These are phyloP conservation scores for Cubamyces sp. DNA, from an alignment of 768 basidiomycete species.

Conservation along the genomic window DNA sequence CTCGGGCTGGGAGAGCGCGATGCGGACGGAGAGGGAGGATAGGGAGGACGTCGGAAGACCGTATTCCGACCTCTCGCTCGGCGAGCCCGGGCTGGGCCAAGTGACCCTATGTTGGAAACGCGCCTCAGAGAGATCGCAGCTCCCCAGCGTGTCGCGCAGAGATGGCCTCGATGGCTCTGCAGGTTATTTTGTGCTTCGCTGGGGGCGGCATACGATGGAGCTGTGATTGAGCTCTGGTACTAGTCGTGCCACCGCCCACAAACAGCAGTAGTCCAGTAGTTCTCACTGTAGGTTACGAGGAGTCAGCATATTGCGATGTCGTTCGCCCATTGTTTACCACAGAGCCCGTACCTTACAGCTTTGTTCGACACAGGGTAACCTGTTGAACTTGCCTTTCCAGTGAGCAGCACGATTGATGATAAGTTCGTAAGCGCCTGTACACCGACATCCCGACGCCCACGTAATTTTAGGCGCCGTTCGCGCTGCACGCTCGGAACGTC, in stretches of 20 bases:
- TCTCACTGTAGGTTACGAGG: no score
- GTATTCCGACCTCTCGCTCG: not conserved
- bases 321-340: no score
- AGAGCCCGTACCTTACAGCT: no score
- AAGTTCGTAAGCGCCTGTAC: not conserved
- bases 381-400: no score
- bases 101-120: not conserved
- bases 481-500: constrained; percentile 5
- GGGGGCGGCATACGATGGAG: no score
- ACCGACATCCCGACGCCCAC: not conserved
- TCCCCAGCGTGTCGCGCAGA: not conserved
- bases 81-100: constrained; percentile 2
- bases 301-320: no score
- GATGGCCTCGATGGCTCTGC: not conserved
- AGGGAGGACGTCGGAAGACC: not conserved
- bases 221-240: no score
- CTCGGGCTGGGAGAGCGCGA: not conserved
- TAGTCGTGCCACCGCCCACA: no score
- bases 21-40: not conserved
- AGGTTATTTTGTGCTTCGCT: not conserved
- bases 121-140: not conserved
- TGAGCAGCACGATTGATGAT: no score
- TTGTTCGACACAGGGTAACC: no score
- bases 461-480: not conserved
- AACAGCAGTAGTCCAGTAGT: no score